phyloP scores from a whole-genome alignment of 208 protist genomes.

The Jaenimonas drosophilae region DNA sequence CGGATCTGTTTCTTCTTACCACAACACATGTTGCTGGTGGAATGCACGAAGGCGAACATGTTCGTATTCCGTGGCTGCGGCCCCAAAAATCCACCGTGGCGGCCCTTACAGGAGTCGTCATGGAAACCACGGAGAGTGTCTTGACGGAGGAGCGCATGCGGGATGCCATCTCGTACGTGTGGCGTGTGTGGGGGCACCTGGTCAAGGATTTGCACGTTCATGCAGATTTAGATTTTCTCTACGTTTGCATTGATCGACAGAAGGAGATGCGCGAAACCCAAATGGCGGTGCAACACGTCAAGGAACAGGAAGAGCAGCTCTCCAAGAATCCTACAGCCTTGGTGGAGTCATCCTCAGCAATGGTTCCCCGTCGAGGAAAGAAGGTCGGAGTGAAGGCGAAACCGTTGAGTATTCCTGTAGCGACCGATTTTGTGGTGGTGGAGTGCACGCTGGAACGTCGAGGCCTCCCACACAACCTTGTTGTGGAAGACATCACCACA shows the following conservation, averaged over 20 bases:
- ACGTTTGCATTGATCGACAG: slow-evolving; percentile 52
- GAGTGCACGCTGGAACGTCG: slow-evolving; percentile 76
- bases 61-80: slow-evolving; percentile 54
- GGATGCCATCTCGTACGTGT: slow-evolving; percentile 54
- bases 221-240: slow-evolving; percentile 73
- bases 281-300: slow-evolving; percentile 1
- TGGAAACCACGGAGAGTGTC: not conserved
- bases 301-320: slow-evolving; percentile 5
- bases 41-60: slow-evolving; percentile 8
- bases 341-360: no score
- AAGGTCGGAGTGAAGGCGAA: no score
- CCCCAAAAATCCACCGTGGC: slow-evolving; percentile 32
- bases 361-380: no score
- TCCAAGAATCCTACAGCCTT: no score
- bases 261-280: slow-evolving; percentile 32
- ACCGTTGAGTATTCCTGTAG: no score
- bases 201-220: slow-evolving; percentile 81
- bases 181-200: slow-evolving; percentile 76
- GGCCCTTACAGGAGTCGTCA: slow-evolving; percentile 28
- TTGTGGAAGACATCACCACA: slow-evolving; percentile 71
- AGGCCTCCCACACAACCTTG: slow-evolving; percentile 74
- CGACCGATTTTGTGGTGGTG: slow-evolving; percentile 60
- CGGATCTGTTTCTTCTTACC: slow-evolving; percentile 53
- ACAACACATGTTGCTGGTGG: slow-evolving; percentile 6
- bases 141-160: slow-evolving; percentile 23